Conservation (phyloP, 164 flowering plant genomes). For the Paratinospora sagittata region DNA sequence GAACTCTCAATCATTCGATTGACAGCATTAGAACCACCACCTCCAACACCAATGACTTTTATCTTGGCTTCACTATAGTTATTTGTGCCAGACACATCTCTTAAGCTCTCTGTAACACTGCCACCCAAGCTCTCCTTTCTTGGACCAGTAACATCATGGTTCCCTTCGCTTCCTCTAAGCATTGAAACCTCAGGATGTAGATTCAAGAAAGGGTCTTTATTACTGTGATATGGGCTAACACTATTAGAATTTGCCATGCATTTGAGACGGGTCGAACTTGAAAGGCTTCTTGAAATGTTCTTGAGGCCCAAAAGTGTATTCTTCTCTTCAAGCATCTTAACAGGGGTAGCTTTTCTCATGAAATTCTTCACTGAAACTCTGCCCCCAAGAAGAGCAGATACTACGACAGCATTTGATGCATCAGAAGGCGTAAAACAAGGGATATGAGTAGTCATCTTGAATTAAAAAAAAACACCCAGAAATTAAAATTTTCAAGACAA, state of each 20-base stretch:
- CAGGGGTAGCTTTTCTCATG: constrained; percentile 16
- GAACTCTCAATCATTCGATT: constrained; percentile 95
- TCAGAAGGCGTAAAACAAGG: constrained; percentile 40
- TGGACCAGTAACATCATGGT: constrained; percentile 31
- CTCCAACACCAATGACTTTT: constrained; percentile 97
- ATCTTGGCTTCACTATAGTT: constrained; percentile 76
- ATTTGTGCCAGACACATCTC: constrained; percentile 33
- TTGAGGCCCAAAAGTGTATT: constrained; percentile 28
- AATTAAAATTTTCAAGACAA: not conserved
- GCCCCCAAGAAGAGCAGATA: constrained; percentile 43
- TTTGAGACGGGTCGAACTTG: constrained; percentile 20
- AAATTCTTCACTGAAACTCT: constrained; percentile 30
- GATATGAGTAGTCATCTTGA: constrained; percentile 43
- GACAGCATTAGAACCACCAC: constrained; percentile 98
- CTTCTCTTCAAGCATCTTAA: constrained; percentile 39
- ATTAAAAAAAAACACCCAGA: constrained; percentile 6
- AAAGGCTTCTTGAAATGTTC: constrained; percentile 8
- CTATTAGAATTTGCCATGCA: constrained; percentile 56
- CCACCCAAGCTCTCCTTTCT: constrained; percentile 47
- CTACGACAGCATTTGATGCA: constrained; percentile 35
- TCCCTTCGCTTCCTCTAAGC: constrained; percentile 76
- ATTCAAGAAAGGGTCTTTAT: constrained; percentile 72
- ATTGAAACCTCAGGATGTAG: constrained; percentile 77
- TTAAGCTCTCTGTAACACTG: constrained; percentile 45
- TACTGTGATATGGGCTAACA: constrained; percentile 37